Evolutionary conservation across 352 stramenopile genomes (phyloP).

Genomic region (Phytopythium helicoides): DNA sequence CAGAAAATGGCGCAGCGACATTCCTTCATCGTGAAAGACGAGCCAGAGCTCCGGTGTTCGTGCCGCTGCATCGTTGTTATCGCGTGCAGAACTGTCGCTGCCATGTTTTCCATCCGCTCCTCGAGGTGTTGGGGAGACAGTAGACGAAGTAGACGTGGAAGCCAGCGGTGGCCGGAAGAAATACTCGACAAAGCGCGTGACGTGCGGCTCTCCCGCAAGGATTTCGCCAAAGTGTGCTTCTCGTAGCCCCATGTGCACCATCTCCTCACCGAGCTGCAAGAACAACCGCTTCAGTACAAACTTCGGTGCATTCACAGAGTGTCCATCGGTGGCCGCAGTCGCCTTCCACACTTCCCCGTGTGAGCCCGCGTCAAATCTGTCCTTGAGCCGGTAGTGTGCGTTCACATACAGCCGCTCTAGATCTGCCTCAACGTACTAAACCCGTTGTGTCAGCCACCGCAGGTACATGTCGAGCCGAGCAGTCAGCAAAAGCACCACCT

Average conservation of each 20-base stretch:
- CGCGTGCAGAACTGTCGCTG: too few species aligned
- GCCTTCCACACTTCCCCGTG: constrained; percentile 85
- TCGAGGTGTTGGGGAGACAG: not conserved
- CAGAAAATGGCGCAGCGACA: constrained; percentile 83
- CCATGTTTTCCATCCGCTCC: not conserved
- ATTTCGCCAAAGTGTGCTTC: constrained; percentile 81
- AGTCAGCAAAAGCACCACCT: constrained; percentile 15
- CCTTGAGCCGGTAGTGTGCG: constrained; percentile 65
- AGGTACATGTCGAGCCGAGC: not conserved
- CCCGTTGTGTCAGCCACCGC: constrained; percentile 1
- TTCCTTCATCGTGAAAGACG: constrained; percentile 89
- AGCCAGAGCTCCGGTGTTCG: constrained; percentile 78
- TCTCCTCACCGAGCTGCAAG: constrained; percentile 54
- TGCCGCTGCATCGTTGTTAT: not conserved
- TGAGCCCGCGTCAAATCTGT: constrained; percentile 81
- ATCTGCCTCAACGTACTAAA: constrained; percentile 50
- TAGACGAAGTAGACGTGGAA: not conserved
- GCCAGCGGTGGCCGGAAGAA: constrained; percentile 60
- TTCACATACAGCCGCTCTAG: constrained; percentile 69
- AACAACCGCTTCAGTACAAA: constrained; percentile 89
- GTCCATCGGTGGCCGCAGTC: constrained; percentile 3
- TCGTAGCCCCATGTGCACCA: constrained; percentile 72
- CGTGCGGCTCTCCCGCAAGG: constrained; percentile 47
- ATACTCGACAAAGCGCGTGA: constrained; percentile 87
- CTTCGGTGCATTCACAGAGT: constrained; percentile 1